These are phyloP conservation scores for Aspergillus novoparasiticus DNA, from an alignment of 2,329 filamentous ascomycete species.

Conservation along the genomic window DNA sequence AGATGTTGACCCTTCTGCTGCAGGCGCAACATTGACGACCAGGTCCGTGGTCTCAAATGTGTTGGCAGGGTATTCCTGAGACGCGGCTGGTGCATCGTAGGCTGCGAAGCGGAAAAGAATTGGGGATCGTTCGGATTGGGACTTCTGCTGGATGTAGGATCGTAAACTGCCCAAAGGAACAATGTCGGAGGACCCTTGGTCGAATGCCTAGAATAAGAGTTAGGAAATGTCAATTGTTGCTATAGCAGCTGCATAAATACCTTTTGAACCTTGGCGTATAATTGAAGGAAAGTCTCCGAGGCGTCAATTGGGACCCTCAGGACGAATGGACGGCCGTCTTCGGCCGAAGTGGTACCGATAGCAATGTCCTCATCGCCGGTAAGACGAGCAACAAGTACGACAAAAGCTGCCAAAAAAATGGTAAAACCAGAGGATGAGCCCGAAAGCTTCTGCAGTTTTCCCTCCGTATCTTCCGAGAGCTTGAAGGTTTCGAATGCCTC, in stretches of 20 bases:
- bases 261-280: constrained; percentile 45
- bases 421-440: constrained; percentile 40
- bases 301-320: constrained; percentile 45
- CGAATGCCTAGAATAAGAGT: constrained; percentile 36
- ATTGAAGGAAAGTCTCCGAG: constrained; percentile 43
- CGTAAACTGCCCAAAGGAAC: constrained; percentile 45
- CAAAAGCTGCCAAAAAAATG: constrained; percentile 47
- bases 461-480: constrained; percentile 38
- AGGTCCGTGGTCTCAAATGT: constrained; percentile 49
- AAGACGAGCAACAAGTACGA: constrained; percentile 48
- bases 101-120: constrained; percentile 51
- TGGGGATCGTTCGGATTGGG: constrained; percentile 42
- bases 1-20: constrained; percentile 23
- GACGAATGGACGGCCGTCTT: constrained; percentile 50
- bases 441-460: constrained; percentile 43
- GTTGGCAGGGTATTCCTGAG: constrained; percentile 45
- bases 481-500: constrained; percentile 47
- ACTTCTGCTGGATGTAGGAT: constrained; percentile 44
- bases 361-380: constrained; percentile 54
- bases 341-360: constrained; percentile 46
- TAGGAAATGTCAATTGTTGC: neutral
- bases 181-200: constrained; percentile 44
- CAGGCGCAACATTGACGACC: constrained; percentile 42
- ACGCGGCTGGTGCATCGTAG: constrained; percentile 47
- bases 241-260: constrained; percentile 24